Evolutionary conservation across 1,284 basidiomycete species (phyloP).

Genomic region (Pseudozyma sp.): DNA sequence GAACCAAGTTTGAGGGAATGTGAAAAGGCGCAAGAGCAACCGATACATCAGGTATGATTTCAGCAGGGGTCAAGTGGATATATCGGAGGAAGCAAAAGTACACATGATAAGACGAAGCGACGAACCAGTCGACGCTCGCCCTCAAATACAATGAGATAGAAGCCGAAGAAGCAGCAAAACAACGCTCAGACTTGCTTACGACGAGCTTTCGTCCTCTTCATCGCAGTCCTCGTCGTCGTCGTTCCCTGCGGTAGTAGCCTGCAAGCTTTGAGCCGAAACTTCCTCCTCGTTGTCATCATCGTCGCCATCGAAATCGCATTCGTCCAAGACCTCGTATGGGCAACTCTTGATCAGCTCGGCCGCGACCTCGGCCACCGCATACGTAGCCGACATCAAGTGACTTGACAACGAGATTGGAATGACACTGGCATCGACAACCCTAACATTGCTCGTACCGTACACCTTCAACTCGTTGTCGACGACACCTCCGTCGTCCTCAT

Average conservation of each 20-base stretch:
- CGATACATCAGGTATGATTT: too few relatives aligned
- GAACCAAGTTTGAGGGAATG: background rate
- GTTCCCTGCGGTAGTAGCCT: slow-evolving; percentile 1
- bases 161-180: background rate
- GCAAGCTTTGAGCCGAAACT: background rate
- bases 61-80: background rate
- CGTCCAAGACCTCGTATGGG: slow-evolving; percentile 31
- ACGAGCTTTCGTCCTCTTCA: slow-evolving; percentile 9
- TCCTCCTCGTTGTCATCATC: slow-evolving; percentile 1
- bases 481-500: slow-evolving; percentile 75
- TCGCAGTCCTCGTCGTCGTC: slow-evolving; percentile 22
- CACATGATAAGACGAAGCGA: background rate
- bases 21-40: background rate
- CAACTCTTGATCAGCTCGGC: slow-evolving; percentile 58
- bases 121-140: slow-evolving; percentile 2
- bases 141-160: background rate
- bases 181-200: background rate
- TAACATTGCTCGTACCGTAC: slow-evolving; percentile 77
- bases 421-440: slow-evolving; percentile 70
- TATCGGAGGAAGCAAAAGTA: background rate
- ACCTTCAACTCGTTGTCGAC: slow-evolving; percentile 76
- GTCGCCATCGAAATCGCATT: slow-evolving; percentile 40
- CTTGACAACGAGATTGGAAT: slow-evolving; percentile 68
- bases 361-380: slow-evolving; percentile 69
- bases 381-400: slow-evolving; percentile 72